These are phyloP conservation scores for Metschnikowia bowlesiae DNA, from an alignment of 805 yeast genomes.

Conservation along the genomic window DNA sequence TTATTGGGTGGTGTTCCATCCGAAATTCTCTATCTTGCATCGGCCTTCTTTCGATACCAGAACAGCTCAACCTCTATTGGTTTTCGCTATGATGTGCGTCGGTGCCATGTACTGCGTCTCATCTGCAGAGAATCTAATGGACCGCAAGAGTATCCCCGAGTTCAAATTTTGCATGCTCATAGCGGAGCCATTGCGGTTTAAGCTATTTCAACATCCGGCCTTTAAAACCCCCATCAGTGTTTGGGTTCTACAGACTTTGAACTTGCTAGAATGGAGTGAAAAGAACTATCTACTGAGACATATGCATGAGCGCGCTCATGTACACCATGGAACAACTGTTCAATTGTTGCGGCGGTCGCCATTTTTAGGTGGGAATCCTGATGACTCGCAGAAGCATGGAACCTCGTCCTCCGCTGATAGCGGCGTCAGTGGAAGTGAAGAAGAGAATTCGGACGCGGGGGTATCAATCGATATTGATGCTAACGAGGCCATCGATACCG, in stretches of 20 bases:
- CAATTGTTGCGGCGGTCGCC: slow-evolving; percentile 76
- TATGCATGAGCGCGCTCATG: slow-evolving; percentile 76
- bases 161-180: slow-evolving; percentile 43
- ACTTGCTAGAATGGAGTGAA: slow-evolving; percentile 75
- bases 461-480: slow-evolving; percentile 5
- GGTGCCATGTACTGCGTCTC: slow-evolving; percentile 47
- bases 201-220: slow-evolving; percentile 63
- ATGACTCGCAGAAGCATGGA: slow-evolving; percentile 21
- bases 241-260: slow-evolving; percentile 72
- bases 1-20: slow-evolving; percentile 59
- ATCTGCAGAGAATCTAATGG: slow-evolving; percentile 20
- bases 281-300: slow-evolving; percentile 64
- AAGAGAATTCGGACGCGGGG: slow-evolving; percentile 18
- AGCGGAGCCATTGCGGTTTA: slow-evolving; percentile 61
- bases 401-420: slow-evolving; percentile 20
- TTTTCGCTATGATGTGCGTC: slow-evolving; percentile 51
- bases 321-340: slow-evolving; percentile 84
- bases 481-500: slow-evolving; percentile 18
- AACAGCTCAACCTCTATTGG: slow-evolving; percentile 44
- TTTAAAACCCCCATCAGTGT: slow-evolving; percentile 73
- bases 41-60: slow-evolving; percentile 52
- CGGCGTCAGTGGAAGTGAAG: slow-evolving; percentile 32
- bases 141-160: slow-evolving; percentile 25
- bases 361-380: slow-evolving; percentile 67
- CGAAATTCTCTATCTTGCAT: slow-evolving; percentile 56